phyloP scores from a whole-genome alignment of 345 rosid genomes.

The Camelina neglecta region DNA sequence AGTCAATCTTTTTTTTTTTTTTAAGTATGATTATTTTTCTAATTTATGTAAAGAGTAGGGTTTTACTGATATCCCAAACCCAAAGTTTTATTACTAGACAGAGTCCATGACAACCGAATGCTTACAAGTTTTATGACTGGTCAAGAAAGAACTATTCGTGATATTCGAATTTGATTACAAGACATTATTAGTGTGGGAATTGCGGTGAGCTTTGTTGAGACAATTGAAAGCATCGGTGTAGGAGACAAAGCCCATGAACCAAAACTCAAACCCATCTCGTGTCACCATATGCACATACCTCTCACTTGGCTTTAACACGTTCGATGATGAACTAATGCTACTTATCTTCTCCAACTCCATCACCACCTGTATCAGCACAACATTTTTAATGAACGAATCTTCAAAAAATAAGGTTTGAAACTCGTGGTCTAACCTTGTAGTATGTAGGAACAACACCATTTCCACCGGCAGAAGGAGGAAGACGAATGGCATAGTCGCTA shows the following conservation, averaged over 20 bases:
- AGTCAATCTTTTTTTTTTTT: too few species aligned
- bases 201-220: conserved; percentile 51
- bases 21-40: too few species aligned
- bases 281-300: conserved; percentile 67
- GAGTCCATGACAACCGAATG: neutral
- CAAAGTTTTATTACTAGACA: conserved; percentile 2
- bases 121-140: conserved; percentile 17
- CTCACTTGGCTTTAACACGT: conserved; percentile 58
- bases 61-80: neutral
- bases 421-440: conserved; percentile 61
- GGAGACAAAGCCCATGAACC: conserved; percentile 88
- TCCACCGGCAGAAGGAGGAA: conserved; percentile 47
- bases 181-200: conserved; percentile 23
- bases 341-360: conserved; percentile 62
- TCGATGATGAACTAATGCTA: conserved; percentile 60
- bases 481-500: conserved; percentile 66
- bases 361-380: conserved; percentile 59
- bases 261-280: conserved; percentile 72
- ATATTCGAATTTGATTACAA: conserved; percentile 7
- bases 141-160: conserved; percentile 19
- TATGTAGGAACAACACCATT: conserved; percentile 48
- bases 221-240: conserved; percentile 72
- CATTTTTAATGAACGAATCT: neutral
- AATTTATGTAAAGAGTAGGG: neutral
- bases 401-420: neutral